Evolutionary conservation across 1,139 yeast genomes (phyloP), one percentile per base, ranked within the genome.

Genomic region (Blastobotrys persicus): DNA sequence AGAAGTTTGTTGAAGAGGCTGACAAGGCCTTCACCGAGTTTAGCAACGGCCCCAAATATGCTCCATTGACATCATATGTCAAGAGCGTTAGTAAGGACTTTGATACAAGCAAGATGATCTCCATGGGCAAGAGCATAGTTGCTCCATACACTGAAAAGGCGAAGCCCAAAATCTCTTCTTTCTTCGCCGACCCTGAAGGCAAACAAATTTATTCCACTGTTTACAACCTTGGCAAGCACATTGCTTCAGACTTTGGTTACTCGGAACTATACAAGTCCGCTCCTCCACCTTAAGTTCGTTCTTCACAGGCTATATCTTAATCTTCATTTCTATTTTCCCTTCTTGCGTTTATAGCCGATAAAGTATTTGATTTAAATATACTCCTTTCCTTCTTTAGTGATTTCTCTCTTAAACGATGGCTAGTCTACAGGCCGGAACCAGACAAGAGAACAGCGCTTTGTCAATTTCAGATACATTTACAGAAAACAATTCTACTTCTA

Each of bases 71-170:
- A 18, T 42, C 47, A 4, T 60, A 56, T 47, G 46, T 59, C 48
- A 58, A 59, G 53, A 51, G 41, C 12, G 56, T 59, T 45, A 44
- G 45, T 40, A 35, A 47, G 4, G 62, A 57, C 50, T 60, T 60
- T 49, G 61, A 60, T 48, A 44, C 56, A 23, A 40, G 43, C 45
- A 49, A 47, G 46, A 52, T 46, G 7, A 37, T 48, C 13, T 42
- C 40, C 1, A 48, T 41, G 13, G 54, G 50, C 31, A 31, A 40
- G 17, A 18, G 28, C 34, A 20, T 49, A 12, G 50, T 42, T 19
- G 40, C 34, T 13, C 45, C 50, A 11, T 48, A 34, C 38, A 41
- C 47, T n/a, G 35, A 42, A 3, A 26, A 14, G 17, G n/a, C 32
- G 4, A 51, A 44, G 11, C 44, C 31, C 40, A 38, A 45, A 14